Percentiles rank a stretch among this genome's conserved stretches.
phyloP scores from a whole-genome alignment of 2,329 filamentous ascomycete species.

The Fusarium ramigenum region DNA sequence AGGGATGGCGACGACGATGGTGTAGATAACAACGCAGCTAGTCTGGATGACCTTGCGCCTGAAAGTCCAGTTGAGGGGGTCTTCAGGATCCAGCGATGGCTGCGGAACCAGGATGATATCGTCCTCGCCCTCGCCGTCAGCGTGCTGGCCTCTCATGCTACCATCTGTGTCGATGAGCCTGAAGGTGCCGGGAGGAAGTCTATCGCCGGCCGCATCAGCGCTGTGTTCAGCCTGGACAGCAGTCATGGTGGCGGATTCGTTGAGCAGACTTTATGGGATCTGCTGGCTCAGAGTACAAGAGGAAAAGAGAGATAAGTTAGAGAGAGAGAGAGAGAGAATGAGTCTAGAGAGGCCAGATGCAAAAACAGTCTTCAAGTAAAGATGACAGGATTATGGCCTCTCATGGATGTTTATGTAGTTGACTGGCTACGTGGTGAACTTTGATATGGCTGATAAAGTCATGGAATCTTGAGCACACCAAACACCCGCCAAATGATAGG shows the following conservation, averaged over 20 bases:
- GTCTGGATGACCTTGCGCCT: neutral
- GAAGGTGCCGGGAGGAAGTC: neutral
- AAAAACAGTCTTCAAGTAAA: neutral
- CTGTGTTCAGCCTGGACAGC: neutral
- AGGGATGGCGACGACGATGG: neutral
- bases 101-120: neutral
- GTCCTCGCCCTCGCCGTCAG: neutral
- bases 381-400: neutral
- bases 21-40: neutral
- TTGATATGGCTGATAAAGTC: neutral
- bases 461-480: neutral
- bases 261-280: neutral
- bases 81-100: neutral
- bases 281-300: neutral
- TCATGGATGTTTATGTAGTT: neutral
- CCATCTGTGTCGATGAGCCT: neutral
- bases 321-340: neutral
- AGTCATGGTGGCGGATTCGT: neutral
- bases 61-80: neutral
- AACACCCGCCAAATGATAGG: neutral
- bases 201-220: neutral
- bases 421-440: neutral
- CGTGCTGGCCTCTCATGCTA: neutral
- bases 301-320: neutral
- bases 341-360: neutral